Percentiles rank a stretch among this genome's conserved stretches.
Conservation (phyloP, 345 rosid genomes). For the Acer yangbiense region DNA sequence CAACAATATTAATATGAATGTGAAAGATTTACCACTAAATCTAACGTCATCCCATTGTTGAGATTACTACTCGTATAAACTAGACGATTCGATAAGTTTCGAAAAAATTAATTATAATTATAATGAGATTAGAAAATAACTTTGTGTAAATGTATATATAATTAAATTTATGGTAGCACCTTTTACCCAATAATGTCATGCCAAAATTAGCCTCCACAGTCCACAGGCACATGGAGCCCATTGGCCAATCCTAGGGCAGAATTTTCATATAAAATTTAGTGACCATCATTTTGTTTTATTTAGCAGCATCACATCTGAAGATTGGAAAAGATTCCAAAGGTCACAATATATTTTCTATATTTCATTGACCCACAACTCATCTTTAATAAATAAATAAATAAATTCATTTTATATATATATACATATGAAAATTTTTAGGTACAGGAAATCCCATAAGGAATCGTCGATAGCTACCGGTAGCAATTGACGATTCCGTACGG, state of each 20-base stretch:
- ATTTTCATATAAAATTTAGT: neutral
- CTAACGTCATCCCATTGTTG: too few species aligned
- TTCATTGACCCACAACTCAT: neutral
- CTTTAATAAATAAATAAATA: neutral
- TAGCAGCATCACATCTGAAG: neutral
- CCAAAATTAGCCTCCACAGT: slow-evolving; percentile 6
- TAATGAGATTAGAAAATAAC: neutral
- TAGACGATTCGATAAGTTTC: too few species aligned
- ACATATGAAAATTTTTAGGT: too few species aligned
- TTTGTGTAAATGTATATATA: neutral
- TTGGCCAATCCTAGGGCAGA: slow-evolving; percentile 3
- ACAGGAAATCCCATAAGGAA: too few species aligned
- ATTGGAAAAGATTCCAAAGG: neutral
- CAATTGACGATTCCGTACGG: too few species aligned
- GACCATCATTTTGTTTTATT: neutral
- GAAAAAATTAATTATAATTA: too few species aligned
- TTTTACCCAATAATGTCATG: neutral
- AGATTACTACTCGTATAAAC: too few species aligned
- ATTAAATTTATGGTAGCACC: neutral
- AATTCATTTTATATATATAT: too few species aligned
- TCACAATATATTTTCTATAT: slow-evolving; percentile 3
- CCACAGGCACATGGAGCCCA: slow-evolving; percentile 17
- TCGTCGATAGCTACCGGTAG: too few species aligned
- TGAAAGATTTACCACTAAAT: too few species aligned
- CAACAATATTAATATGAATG: too few species aligned